Percentiles rank a stretch among this genome's conserved stretches.
Conservation (phyloP, 1,139 yeast species). For the Casaregolazyma lundiana region DNA sequence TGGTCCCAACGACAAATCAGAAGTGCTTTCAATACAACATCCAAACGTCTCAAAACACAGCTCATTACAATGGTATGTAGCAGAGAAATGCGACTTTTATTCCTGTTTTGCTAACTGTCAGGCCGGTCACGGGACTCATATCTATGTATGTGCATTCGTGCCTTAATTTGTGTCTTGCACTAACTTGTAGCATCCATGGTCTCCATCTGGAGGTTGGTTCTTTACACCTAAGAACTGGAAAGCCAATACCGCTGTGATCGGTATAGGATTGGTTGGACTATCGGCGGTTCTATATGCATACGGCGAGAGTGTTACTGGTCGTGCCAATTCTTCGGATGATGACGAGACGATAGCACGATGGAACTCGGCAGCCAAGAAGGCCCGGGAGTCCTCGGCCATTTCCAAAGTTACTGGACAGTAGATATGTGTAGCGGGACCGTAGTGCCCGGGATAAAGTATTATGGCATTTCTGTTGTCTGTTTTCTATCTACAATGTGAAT, state of each 20-base stretch:
- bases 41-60: background rate
- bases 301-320: constrained; percentile 30
- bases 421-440: background rate
- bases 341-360: constrained; percentile 36
- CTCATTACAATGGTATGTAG: background rate
- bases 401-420: constrained; percentile 22
- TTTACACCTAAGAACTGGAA: constrained; percentile 41
- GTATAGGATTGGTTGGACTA: constrained; percentile 32
- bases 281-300: constrained; percentile 29
- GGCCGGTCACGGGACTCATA: constrained; percentile 13
- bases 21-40: too few species aligned
- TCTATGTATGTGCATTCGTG: constrained; percentile 9
- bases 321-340: constrained; percentile 28
- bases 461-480: background rate
- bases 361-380: constrained; percentile 38
- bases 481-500: background rate
- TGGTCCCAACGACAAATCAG: background rate
- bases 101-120: background rate
- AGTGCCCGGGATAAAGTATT: background rate
- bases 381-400: constrained; percentile 31
- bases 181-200: constrained; percentile 30
- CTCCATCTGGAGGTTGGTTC: constrained; percentile 43
- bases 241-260: constrained; percentile 33
- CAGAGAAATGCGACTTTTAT: background rate
- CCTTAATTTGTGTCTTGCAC: background rate